Base-by-base conservation (phyloP, 2,329 filamentous ascomycete genomes). In the Acarospora socialis region DNA sequence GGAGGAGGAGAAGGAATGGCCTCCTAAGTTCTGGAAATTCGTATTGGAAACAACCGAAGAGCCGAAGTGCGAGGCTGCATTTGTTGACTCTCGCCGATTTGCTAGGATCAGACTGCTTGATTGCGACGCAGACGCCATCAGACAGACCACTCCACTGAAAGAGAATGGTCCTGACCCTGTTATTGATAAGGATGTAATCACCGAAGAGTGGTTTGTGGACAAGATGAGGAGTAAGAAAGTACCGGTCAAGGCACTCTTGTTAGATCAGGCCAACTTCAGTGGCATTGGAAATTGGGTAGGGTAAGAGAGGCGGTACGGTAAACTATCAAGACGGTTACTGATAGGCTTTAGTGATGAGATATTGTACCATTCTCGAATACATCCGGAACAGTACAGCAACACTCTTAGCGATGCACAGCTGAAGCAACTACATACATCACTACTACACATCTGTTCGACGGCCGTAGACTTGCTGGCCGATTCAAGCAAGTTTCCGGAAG, bases 251-350 rank as follows among this genome's bases (percentile, higher is more conserved):
- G 81, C 84, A 0, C 63, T 94, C 13, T 61, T 98, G 8, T 65
- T 95, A 3, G 82, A 95, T 50, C 90, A 98, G 55, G 68, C 73
- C 12, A 80, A 80, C 51, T 80, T 95, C 39, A 90, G 81, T 47
- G 90, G 90, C 5, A 81, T 98, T 40, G 90, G 90, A 0, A 95
- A 95, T 50, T 98, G 87, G 87, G 87, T 98, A 33, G 84, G 78
- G 58, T 71, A 54, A 42, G 64, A 30, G 31, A 27, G 13, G 14
- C 31, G 32, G 30, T 34, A 20, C 31, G 10, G 10, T 25, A 9
- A 24, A 21, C 19, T n/a, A 5, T 18, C 27, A 17, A 18, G 22
- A 12, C 17, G 21, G 23, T 16, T 33, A 13, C 23, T 32, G 8
- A 29, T 32, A 46, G 12, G 28, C 31, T 3, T 7, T 31, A 68